Evolutionary conservation across 208 protist species (phyloP).

Genomic region (Leishmania guyanensis): DNA sequence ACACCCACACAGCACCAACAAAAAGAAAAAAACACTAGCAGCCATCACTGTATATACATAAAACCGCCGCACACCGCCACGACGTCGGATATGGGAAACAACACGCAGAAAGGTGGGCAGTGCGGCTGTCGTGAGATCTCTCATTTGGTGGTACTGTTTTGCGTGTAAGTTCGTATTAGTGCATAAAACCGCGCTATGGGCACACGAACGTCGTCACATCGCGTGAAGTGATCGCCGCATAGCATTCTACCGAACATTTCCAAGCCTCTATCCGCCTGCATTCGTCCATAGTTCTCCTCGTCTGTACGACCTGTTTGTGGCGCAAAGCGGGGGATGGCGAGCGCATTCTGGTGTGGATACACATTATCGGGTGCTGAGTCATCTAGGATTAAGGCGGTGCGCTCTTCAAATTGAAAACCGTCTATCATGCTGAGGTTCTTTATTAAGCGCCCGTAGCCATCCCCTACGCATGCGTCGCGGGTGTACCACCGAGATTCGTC

Average conservation of each 20-base stretch:
- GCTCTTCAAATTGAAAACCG: conserved; percentile 34
- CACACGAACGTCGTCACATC: conserved; percentile 42
- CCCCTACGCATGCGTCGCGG: conserved; percentile 44
- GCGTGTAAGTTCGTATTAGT: conserved; percentile 22
- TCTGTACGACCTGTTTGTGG: conserved; percentile 31
- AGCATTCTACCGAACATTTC: conserved; percentile 42
- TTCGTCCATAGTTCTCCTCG: conserved; percentile 38
- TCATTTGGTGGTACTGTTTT: conserved; percentile 6
- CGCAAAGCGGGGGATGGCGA: conserved; percentile 68
- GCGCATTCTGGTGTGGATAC: conserved; percentile 52
- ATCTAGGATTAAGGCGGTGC: conserved; percentile 62
- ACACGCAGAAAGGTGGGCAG: conserved; percentile 7
- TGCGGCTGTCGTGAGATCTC: conserved; percentile 1
- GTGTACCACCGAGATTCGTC: conserved; percentile 50
- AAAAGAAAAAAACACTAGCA: background rate
- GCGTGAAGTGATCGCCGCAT: conserved; percentile 31
- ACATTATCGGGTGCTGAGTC: conserved; percentile 66
- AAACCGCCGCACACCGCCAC: background rate
- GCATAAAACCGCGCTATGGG: conserved; percentile 36
- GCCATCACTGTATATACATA: conserved; percentile 10
- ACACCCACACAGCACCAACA: conserved; percentile 8
- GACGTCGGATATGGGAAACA: background rate
- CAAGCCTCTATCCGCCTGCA: conserved; percentile 29
- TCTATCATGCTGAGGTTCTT: conserved; percentile 58
- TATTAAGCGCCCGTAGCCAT: conserved; percentile 31